Conservation (phyloP, 2,329 filamentous ascomycete species). For the Fusarium algeriense region DNA sequence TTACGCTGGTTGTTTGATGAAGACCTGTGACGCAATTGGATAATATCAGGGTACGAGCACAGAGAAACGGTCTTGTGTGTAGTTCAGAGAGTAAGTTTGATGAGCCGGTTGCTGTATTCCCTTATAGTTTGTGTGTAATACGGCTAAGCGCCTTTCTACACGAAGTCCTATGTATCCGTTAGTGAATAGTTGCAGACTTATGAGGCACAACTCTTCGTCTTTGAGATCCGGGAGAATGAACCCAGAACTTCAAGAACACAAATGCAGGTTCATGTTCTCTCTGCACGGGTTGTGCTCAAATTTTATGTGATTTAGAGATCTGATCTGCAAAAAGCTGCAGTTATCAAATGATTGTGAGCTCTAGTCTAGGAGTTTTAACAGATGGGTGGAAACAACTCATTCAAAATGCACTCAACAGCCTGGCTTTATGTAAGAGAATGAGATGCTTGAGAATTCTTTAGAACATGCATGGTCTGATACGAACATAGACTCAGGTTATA, state of each 20-base stretch:
- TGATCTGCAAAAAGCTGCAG: fast-evolving
- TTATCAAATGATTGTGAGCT: background rate
- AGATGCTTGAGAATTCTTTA: no score
- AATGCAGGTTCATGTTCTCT: background rate
- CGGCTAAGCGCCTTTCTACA: fast-evolving
- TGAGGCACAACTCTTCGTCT: background rate
- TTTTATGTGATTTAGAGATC: fast-evolving
- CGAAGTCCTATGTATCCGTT: fast-evolving
- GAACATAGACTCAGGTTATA: no score
- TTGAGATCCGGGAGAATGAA: background rate
- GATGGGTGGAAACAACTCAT: background rate
- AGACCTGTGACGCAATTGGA: fast-evolving
- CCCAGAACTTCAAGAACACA: background rate
- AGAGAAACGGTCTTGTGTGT: background rate
- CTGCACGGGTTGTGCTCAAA: background rate
- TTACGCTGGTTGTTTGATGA: constrained; percentile 26
- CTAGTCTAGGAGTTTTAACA: background rate
- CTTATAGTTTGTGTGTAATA: no score
- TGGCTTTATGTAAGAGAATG: no score
- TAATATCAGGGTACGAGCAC: fast-evolving
- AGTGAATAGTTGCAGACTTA: fast-evolving
- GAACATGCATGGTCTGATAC: no score
- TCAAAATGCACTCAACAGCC: no score
- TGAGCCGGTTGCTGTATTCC: no score
- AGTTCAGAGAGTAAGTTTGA: background rate